Evolutionary conservation across 2,329 filamentous ascomycete genomes (phyloP), one percentile per base, ranked within the genome.

Genomic region (Fusarium oligoseptatum): DNA sequence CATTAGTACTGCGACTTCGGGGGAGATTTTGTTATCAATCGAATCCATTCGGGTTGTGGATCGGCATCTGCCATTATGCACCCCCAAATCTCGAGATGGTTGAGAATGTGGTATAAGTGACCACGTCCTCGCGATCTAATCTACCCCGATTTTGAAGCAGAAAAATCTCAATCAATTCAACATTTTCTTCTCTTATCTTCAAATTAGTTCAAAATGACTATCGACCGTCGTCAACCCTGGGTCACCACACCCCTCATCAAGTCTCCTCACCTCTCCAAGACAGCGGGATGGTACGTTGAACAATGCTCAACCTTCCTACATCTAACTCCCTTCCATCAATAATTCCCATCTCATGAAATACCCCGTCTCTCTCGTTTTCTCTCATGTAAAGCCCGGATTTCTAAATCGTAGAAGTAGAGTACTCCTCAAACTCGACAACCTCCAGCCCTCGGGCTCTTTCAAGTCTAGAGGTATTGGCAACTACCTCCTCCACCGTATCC

Each of bases 361-460:
- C 5, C 45, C 34, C 3, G 7, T 1, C 15, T 45, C 20, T 29
- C 7, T 10, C 9, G 6, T 41, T 24, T 14, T 10, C 22, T 1
- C 17, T 12, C 27, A 9, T 64, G 64, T 39, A 64, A 67, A 60
- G 60, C 55, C 36, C 45, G 15, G 72, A 67, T 62, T 65, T 68
- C 72, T 76, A 73, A 73, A 71, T 67, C 66, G 64, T 56, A 68
- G 67, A 70, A 87, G 93, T 86, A 91, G 92, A 84, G 90, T 97
- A 84, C 94, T 92, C 82, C 90, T 97, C 79, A 97, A 97, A 82
- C 90, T 96, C 68, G 94, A 97, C 77, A 93, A 92, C 79, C 87
- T 94, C 67, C 94, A 97, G 81, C 94, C 94, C 9, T 93, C 92
- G 9, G 93, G 93, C 72, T 95, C 93, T 17, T 97, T 97, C 90